Evolutionary conservation across 2,329 filamentous ascomycete genomes (phyloP).

Genomic region (Diatrype stigma): DNA sequence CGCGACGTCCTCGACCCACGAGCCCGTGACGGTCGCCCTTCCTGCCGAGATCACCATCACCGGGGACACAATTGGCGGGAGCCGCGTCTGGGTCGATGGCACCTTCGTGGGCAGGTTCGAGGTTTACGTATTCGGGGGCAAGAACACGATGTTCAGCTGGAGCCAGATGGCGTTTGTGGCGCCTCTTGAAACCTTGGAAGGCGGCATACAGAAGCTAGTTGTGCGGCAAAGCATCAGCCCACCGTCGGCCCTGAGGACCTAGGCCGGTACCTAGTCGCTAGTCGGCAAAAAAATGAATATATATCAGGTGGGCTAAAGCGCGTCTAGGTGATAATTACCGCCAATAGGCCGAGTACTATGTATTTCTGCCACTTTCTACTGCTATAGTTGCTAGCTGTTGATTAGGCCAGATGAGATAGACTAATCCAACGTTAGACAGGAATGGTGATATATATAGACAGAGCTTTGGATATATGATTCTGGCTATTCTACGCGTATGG

Average conservation of each 20-base stretch:
- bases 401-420: no score
- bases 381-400: no score
- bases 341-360: no score
- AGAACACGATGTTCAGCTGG: conserved; percentile 48
- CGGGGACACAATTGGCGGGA: conserved; percentile 42
- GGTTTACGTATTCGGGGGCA: conserved; percentile 50
- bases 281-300: no score
- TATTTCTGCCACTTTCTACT: no score
- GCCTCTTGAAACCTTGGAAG: conserved; percentile 32
- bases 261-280: no score
- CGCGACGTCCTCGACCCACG: conserved; percentile 39
- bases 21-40: conserved; percentile 30
- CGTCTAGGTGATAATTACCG: no score
- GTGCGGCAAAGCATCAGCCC: neutral
- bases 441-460: no score
- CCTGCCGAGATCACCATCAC: conserved; percentile 35
- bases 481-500: no score
- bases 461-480: no score
- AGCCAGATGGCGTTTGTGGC: conserved; percentile 55
- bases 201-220: conserved; percentile 8
- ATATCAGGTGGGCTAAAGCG: no score
- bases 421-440: no score
- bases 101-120: conserved; percentile 47
- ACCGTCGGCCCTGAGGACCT: neutral
- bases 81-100: conserved; percentile 43